A percentile compares a stretch with the other conserved stretches of the same genome.
Evolutionary conservation across 176 grass and related monocot species (phyloP).

Genomic region (Zoysia pacifica): DNA sequence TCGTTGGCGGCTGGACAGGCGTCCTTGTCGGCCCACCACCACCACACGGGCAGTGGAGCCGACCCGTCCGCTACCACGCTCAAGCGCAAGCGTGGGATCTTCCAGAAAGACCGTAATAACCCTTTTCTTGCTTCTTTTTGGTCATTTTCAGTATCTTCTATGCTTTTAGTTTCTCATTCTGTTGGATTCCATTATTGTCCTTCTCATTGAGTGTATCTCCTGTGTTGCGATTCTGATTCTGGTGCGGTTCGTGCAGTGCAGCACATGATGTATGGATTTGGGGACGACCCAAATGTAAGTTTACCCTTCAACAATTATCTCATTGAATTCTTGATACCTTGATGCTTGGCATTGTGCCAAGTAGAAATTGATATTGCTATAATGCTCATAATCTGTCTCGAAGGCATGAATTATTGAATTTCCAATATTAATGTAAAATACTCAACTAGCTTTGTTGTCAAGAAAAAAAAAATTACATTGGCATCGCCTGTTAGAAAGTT

Average conservation of each 20-base stretch:
- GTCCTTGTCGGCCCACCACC: conserved; percentile 38
- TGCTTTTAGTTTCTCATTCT: not conserved
- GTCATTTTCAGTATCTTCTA: not conserved
- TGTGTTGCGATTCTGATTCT: not conserved
- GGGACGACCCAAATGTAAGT: conserved; percentile 89
- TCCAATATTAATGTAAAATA: not conserved
- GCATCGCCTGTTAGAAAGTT: not conserved
- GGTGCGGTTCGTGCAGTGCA: conserved; percentile 62
- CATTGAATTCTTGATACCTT: conserved; percentile 14
- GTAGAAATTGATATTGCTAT: conserved; percentile 20
- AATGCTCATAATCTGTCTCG: not conserved
- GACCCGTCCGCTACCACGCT: conserved; percentile 49
- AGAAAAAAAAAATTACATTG: not conserved
- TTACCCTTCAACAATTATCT: conserved; percentile 5
- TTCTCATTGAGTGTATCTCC: not conserved
- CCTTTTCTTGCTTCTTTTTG: not conserved
- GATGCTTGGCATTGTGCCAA: not conserved
- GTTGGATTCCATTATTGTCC: not conserved
- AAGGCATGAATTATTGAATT: not conserved
- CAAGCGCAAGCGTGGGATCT: conserved; percentile 92
- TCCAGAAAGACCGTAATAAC: conserved; percentile 87
- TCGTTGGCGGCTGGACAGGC: conserved; percentile 34
- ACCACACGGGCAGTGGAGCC: conserved; percentile 20
- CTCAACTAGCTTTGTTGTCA: conserved; percentile 5
- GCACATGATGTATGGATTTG: conserved; percentile 99